A percentile compares a stretch with the other conserved stretches of the same genome.
These are phyloP conservation scores for Glaciozyma martinii DNA, from an alignment of 768 basidiomycete species.

Conservation along the genomic window DNA sequence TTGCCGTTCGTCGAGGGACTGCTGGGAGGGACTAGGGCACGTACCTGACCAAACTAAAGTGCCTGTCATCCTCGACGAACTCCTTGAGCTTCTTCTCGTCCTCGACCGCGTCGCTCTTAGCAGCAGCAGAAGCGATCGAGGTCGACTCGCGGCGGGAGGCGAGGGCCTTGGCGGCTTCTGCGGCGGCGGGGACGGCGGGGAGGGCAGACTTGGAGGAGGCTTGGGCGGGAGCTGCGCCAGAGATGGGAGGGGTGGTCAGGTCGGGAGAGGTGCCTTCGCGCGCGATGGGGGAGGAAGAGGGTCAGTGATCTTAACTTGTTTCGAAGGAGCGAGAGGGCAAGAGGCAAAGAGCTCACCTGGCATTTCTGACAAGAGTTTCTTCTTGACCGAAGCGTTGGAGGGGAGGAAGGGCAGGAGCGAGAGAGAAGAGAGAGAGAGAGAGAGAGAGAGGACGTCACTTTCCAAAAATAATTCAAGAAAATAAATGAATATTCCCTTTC, in stretches of 20 bases:
- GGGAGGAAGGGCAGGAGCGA: no score
- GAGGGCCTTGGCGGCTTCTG: slow-evolving; percentile 19
- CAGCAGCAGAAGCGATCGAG: neutral
- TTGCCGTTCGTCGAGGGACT: no score
- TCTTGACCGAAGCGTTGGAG: no score
- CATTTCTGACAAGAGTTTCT: no score
- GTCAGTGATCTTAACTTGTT: no score
- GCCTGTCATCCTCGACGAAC: slow-evolving; percentile 81
- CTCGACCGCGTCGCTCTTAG: neutral
- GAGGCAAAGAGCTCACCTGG: no score
- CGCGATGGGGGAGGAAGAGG: no score
- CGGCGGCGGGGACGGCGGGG: slow-evolving; percentile 2
- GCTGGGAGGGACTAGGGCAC: slow-evolving; percentile 18
- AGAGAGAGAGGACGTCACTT: no score
- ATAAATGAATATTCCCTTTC: no score
- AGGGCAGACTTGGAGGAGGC: slow-evolving; percentile 12
- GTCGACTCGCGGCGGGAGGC: slow-evolving; percentile 16
- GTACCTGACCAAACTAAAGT: slow-evolving; percentile 94
- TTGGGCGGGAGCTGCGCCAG: slow-evolving; percentile 21
- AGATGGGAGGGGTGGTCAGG: slow-evolving; percentile 19
- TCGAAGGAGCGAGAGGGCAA: no score
- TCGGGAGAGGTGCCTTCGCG: slow-evolving; percentile 24
- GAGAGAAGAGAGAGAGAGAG: no score
- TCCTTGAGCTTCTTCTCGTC: slow-evolving; percentile 51
- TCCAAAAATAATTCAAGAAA: no score